Base-by-base conservation (phyloP, 306 rosid genomes). In the Urtica urens region DNA sequence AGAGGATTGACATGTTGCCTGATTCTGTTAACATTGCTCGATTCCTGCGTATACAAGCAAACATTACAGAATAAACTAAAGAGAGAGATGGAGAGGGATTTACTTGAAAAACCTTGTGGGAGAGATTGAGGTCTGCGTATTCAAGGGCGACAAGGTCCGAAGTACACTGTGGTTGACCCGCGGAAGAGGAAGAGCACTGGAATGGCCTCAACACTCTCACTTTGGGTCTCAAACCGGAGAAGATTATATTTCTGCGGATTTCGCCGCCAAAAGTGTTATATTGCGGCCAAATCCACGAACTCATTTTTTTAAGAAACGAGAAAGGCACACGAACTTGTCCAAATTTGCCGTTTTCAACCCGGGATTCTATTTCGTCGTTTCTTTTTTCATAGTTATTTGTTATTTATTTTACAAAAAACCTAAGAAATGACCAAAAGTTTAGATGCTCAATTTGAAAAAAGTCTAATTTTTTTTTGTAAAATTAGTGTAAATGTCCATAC, bases 1-100 rank as follows among this genome's bases (percentile, higher is more conserved):
- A 88, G 79, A 24, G 97, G 97, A 42, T 88, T 88, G 27, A 84
- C 97, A 73, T 84, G 95, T 67, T 84, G 97, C 65, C 97, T 79
- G 65, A 88, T 78, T 55, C 95, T 84, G 40, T 4, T 35, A 40
- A 79, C 76, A 49, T 72, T 90, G 60, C 87, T 93, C 65, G 69
- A 38, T 53, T 78, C 93, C 97, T 84, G 82, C 64, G 75, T 54
- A 66, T 38, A 27, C 28, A 30, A 4, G 58, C 2, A 57, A 35
- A 3, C 11, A 35, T 7, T 9, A 35, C 11, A 7, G 4, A 35
- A 13, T 3, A 11, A 31, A 20, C 30, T 35, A 2, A 5, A 49
- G 28, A 33, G 28, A 1, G 23, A 14, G 16, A 42, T 18, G 7
- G 6, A 2, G 12, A 30, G 34, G 15, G 11, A 26, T 28, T 2